phyloP scores from a whole-genome alignment of 768 basidiomycete species.

The Lactarius deliciosus region DNA sequence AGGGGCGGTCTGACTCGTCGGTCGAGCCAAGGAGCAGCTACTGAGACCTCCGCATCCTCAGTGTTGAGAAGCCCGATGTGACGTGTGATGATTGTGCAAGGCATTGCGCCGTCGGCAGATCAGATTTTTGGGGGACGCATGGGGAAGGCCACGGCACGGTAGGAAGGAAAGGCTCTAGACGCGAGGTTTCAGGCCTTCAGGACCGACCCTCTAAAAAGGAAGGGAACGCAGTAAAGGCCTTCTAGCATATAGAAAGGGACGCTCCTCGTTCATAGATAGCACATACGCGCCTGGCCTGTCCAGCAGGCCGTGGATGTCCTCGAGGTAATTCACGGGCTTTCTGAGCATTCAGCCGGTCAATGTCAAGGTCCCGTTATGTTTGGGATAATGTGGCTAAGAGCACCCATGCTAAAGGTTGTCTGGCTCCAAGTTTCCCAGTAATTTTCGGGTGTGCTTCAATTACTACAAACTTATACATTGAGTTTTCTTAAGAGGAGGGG shows the following conservation, averaged over 20 bases:
- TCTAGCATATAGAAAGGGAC: constrained; percentile 10
- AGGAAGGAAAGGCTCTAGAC: background rate
- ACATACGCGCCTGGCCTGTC: constrained; percentile 55
- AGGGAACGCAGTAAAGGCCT: background rate
- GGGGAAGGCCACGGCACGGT: background rate
- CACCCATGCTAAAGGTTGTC: constrained; percentile 19
- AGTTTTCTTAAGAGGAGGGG: background rate
- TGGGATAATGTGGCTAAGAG: background rate
- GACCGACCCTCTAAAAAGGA: constrained; percentile 40
- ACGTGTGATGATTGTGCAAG: constrained; percentile 28
- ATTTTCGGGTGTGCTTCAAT: constrained; percentile 11
- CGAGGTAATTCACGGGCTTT: constrained; percentile 42
- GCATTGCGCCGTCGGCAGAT: background rate
- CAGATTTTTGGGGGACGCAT: constrained; percentile 39
- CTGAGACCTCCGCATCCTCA: background rate
- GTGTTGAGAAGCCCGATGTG: constrained; percentile 23
- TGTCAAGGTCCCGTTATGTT: background rate
- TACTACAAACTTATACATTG: constrained; percentile 7
- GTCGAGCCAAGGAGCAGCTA: constrained; percentile 5
- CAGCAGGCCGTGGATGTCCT: constrained; percentile 49
- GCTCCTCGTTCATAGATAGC: constrained; percentile 55
- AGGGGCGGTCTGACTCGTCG: constrained; percentile 33
- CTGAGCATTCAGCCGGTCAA: constrained; percentile 39
- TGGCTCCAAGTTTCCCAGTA: constrained; percentile 11
- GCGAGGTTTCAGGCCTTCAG: constrained; percentile 32